Evolutionary conservation across 2,329 filamentous ascomycete genomes (phyloP).

Genomic region (Graphilbum ipis-grandicollis): DNA sequence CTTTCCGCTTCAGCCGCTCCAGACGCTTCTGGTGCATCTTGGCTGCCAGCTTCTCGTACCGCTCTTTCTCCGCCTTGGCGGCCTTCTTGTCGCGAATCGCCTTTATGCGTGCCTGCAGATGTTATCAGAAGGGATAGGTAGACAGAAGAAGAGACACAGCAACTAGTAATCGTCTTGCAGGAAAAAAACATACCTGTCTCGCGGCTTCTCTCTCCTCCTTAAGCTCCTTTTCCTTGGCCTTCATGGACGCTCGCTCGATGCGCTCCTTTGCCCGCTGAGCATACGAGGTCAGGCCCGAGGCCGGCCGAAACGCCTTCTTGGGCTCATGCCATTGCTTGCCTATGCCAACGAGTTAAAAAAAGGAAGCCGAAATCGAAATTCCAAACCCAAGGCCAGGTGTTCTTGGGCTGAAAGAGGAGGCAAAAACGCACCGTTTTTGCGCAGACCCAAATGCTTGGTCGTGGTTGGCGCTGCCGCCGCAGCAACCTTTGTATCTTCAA

Average conservation of each 20-base stretch:
- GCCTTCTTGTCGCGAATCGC: conserved; percentile 70
- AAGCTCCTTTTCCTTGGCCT: conserved; percentile 88
- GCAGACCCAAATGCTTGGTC: conserved; percentile 43
- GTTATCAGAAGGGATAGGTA: no score
- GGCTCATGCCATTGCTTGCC: conserved; percentile 88
- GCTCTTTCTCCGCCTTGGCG: conserved; percentile 81
- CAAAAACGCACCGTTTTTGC: conserved; percentile 62
- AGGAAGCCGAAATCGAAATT: background rate
- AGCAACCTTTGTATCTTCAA: background rate
- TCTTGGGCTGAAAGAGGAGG: no score
- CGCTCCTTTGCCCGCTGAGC: conserved; percentile 58
- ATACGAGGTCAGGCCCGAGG: conserved; percentile 60
- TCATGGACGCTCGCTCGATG: conserved; percentile 54
- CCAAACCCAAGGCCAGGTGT: background rate
- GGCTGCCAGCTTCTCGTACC: conserved; percentile 85
- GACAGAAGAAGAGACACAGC: no score
- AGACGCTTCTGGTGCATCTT: conserved; percentile 97
- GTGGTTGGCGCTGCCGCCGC: conserved; percentile 14
- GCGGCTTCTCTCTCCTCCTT: conserved; percentile 90
- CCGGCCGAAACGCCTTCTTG: conserved; percentile 74
- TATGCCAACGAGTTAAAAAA: conserved; percentile 17
- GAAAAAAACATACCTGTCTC: conserved; percentile 62
- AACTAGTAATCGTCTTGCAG: no score
- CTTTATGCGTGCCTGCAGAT: conserved; percentile 61
- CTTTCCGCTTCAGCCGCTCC: conserved; percentile 80